A percentile compares a stretch with the other conserved stretches of the same genome.
Evolutionary conservation across 2,329 filamentous ascomycete genomes (phyloP).

Genomic region (Pyrenophora graminea): DNA sequence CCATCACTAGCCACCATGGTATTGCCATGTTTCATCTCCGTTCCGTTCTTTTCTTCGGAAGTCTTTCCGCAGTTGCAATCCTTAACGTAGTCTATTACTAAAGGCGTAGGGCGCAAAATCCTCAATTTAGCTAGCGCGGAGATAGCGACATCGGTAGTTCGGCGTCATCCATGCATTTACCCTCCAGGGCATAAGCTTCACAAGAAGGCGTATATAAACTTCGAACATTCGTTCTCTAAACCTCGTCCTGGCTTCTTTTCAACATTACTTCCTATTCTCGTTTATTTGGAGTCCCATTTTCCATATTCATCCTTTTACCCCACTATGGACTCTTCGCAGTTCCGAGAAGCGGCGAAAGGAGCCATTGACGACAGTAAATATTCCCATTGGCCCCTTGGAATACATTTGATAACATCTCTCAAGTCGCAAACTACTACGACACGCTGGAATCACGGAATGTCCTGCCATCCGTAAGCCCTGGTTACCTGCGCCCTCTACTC

Average conservation of each 20-base stretch:
- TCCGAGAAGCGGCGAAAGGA: conserved; percentile 74
- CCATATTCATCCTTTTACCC: not conserved
- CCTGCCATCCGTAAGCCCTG: conserved; percentile 76
- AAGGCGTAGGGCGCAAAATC: no score
- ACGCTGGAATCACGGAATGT: conserved; percentile 72
- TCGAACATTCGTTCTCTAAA: no score
- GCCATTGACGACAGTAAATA: conserved; percentile 81
- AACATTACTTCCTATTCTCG: not conserved
- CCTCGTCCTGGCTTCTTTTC: no score
- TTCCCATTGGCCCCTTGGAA: no score
- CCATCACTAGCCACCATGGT: not conserved
- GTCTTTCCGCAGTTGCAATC: not conserved
- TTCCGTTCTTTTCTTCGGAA: not conserved
- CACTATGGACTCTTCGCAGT: conserved; percentile 74
- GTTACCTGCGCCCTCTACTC: conserved; percentile 81
- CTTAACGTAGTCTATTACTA: no score
- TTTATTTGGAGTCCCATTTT: not conserved
- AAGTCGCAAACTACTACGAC: conserved; percentile 84
- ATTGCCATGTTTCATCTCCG: no score
- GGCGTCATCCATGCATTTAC: not conserved
- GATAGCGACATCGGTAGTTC: conserved; percentile 13
- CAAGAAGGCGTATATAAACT: no score
- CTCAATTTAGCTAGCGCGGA: conserved; percentile 18
- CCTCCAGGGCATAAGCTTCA: no score
- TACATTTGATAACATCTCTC: not conserved